phyloP scores from a whole-genome alignment of 768 basidiomycete genomes.

The Myochromella boudieri region DNA sequence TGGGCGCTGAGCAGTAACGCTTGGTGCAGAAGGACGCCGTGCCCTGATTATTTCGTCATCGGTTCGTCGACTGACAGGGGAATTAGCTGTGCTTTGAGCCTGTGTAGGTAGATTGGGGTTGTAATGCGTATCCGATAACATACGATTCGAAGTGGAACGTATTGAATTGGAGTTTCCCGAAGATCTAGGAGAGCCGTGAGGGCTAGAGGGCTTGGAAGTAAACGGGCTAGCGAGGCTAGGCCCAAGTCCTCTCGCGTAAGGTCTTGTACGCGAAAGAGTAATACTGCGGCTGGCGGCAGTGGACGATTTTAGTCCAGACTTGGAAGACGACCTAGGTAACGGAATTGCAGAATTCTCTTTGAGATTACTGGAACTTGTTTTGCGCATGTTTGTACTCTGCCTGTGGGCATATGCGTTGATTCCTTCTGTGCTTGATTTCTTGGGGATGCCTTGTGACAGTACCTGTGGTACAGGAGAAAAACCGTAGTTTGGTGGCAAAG shows the following conservation, averaged over 20 bases:
- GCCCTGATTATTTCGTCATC: conserved; percentile 8
- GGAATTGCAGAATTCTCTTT: conserved; percentile 20
- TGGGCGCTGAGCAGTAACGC: conserved; percentile 20
- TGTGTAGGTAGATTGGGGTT: conserved; percentile 19
- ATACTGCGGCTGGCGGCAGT: background rate
- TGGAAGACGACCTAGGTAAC: conserved; percentile 1
- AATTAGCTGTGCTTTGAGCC: conserved; percentile 18
- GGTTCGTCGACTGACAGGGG: conserved; percentile 9
- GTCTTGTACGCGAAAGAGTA: no score
- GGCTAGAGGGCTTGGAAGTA: conserved; percentile 18
- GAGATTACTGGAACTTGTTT: conserved; percentile 21
- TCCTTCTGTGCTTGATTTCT: background rate
- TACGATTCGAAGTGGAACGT: conserved; percentile 7
- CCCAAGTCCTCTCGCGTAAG: no score
- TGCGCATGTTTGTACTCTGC: no score
- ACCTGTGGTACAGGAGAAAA: conserved; percentile 18
- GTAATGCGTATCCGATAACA: conserved; percentile 22
- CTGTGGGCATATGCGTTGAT: background rate
- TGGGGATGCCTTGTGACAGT: background rate
- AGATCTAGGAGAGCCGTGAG: conserved; percentile 5
- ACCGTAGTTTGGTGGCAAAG: conserved; percentile 8
- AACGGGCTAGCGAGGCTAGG: conserved; percentile 27
- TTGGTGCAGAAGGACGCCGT: conserved; percentile 26
- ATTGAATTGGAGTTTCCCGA: no score
- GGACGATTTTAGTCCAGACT: background rate